Conservation (phyloP, 169 alveolate genomes). For the Plasmodium malariae region DNA sequence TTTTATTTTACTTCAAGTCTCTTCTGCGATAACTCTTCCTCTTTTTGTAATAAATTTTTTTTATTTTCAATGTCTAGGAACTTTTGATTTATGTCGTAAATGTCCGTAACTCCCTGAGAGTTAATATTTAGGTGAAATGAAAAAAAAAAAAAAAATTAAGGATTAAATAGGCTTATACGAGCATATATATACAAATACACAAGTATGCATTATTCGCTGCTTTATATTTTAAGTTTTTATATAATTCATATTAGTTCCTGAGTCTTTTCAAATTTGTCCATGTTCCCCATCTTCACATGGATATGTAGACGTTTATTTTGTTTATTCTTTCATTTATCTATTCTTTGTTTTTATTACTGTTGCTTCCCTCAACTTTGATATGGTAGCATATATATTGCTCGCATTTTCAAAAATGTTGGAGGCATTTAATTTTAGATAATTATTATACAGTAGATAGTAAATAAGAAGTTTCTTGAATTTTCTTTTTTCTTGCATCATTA, state of each 20-base stretch:
- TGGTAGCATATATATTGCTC: conserved; percentile 72
- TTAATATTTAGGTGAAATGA: not conserved
- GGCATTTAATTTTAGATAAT: conserved; percentile 59
- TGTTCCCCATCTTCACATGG: not conserved
- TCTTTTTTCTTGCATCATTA: conserved; percentile 54
- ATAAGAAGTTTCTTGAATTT: conserved; percentile 66
- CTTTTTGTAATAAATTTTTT: conserved; percentile 56
- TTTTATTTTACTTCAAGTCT: conserved; percentile 52
- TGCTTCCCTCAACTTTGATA: conserved; percentile 74
- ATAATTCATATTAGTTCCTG: too few relatives aligned
- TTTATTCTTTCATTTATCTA: not conserved
- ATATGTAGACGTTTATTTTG: not conserved
- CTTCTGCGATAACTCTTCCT: conserved; percentile 54
- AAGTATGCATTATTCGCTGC: too few relatives aligned
- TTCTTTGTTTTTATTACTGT: conserved; percentile 33
- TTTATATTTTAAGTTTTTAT: too few relatives aligned
- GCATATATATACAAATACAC: too few relatives aligned
- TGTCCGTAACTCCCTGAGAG: conserved; percentile 69
- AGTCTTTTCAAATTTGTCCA: not conserved
- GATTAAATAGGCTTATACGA: too few relatives aligned
- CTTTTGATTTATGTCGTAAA: conserved; percentile 71
- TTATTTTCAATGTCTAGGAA: conserved; percentile 73
- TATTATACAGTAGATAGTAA: conserved; percentile 37
- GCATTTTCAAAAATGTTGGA: conserved; percentile 74
- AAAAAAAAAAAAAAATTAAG: conserved; percentile 1